Conservation (phyloP, 257 asterid genomes). For the Schizonepeta tenuifolia region DNA sequence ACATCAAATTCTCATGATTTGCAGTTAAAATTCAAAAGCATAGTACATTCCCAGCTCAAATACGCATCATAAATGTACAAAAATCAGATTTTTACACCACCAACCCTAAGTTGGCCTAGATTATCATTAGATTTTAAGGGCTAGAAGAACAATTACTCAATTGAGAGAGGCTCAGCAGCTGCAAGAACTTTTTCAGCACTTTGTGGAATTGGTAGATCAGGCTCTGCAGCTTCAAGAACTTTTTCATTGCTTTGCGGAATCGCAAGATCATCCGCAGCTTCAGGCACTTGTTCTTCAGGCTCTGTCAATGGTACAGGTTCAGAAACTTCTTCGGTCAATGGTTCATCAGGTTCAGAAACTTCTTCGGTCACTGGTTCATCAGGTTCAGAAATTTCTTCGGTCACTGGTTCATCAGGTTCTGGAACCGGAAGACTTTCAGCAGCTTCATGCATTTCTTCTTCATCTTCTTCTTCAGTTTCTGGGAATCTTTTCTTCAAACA, state of each 20-base stretch:
- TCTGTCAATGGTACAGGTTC: conserved; percentile 15
- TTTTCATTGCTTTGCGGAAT: neutral
- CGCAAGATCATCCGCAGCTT: neutral
- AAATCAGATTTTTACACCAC: conserved; percentile 2
- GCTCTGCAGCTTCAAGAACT: conserved; percentile 17
- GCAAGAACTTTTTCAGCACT: neutral
- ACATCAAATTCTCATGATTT: neutral
- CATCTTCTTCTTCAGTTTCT: neutral
- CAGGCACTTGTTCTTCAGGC: conserved; percentile 18
- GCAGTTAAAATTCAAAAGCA: neutral
- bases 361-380: neutral
- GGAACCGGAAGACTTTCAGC: neutral
- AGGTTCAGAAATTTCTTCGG: neutral
- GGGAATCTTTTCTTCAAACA: conserved; percentile 26
- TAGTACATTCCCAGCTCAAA: neutral
- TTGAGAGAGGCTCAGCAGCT: neutral
- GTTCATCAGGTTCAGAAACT: neutral
- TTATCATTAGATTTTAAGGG: neutral
- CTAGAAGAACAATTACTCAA: conserved; percentile 15
- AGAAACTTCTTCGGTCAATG: neutral
- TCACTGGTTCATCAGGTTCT: neutral
- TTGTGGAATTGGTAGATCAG: conserved; percentile 1
- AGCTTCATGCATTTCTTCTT: neutral
- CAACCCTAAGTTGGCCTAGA: neutral
- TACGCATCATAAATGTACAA: neutral